Evolutionary conservation across 192 early-diverging fungal genomes (phyloP).

Genomic region (Podochytrium sp.): DNA sequence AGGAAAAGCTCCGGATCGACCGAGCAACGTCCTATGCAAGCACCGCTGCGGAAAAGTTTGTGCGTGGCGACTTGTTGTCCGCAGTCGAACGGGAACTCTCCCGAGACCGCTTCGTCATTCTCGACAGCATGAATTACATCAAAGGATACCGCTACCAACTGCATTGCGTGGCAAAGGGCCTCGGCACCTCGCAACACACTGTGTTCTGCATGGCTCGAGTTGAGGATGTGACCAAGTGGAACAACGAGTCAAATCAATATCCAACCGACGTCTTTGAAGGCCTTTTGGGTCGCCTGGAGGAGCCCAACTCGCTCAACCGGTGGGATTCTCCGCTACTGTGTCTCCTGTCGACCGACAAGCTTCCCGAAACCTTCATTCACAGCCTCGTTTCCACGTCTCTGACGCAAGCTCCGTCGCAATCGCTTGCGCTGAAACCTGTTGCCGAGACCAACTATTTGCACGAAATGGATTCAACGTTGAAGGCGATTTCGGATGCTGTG

Average conservation of each 20-base stretch:
- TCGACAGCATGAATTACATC: slow-evolving; percentile 96
- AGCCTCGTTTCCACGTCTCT: slow-evolving; percentile 9
- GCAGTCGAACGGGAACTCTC: slow-evolving; percentile 85
- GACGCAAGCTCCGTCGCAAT: slow-evolving; percentile 32
- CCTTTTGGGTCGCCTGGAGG: slow-evolving; percentile 88
- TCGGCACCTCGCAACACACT: slow-evolving; percentile 23
- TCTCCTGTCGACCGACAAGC: slow-evolving; percentile 73
- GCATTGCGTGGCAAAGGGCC: slow-evolving; percentile 77
- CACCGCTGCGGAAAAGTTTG: slow-evolving; percentile 82
- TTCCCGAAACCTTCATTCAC: slow-evolving; percentile 36
- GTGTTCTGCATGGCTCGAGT: slow-evolving; percentile 31
- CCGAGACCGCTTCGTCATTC: slow-evolving; percentile 87
- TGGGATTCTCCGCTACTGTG: slow-evolving; percentile 99
- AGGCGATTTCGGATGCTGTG: slow-evolving; percentile 77
- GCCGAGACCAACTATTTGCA: slow-evolving; percentile 89
- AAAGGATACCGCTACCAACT: slow-evolving; percentile 98
- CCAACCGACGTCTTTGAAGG: slow-evolving; percentile 67
- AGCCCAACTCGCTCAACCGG: slow-evolving; percentile 84
- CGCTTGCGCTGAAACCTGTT: slow-evolving; percentile 87
- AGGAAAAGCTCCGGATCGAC: slow-evolving; percentile 71
- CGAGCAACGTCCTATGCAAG: slow-evolving; percentile 62
- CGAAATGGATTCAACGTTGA: slow-evolving; percentile 83
- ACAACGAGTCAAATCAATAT: slow-evolving; percentile 31
- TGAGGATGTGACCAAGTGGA: slow-evolving; percentile 39
- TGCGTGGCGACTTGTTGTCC: slow-evolving; percentile 82